Percentiles rank a stretch among this genome's conserved stretches.
Evolutionary conservation across 495 filamentous ascomycete genomes (phyloP).

Genomic region (Neurospora discreta): DNA sequence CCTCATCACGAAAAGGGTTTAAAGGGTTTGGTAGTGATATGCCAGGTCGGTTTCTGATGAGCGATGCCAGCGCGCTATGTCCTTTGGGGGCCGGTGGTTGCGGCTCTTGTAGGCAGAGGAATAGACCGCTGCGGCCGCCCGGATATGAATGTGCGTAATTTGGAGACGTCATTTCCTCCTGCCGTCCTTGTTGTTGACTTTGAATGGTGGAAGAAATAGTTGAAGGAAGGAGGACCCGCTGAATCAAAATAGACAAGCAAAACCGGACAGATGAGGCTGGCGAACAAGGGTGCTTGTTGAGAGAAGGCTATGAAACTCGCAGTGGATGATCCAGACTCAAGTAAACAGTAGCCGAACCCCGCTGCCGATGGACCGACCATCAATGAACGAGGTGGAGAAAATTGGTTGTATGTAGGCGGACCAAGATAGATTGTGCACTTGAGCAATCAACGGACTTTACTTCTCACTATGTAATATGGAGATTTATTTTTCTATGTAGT

Average conservation of each 20-base stretch:
- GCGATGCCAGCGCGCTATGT: constrained; percentile 22
- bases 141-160: constrained; percentile 1
- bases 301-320: background rate
- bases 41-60: constrained; percentile 27
- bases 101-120: constrained; percentile 28
- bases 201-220: background rate
- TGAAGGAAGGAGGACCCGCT: background rate
- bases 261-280: background rate
- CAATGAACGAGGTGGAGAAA: background rate
- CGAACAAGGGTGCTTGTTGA: background rate
- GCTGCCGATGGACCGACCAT: background rate
- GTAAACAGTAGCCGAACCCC: background rate
- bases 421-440: background rate
- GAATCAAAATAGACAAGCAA: background rate
- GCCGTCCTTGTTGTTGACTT: background rate
- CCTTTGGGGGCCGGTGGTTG: constrained; percentile 18
- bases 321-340: background rate
- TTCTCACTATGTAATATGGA: background rate
- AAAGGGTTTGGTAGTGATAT: background rate
- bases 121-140: constrained; percentile 18
- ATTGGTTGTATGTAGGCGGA: background rate
- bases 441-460: background rate
- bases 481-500: background rate
- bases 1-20: constrained; percentile 14
- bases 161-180: background rate